phyloP scores from a whole-genome alignment of 306 rosid species.

The Lathyrus aphaca region DNA sequence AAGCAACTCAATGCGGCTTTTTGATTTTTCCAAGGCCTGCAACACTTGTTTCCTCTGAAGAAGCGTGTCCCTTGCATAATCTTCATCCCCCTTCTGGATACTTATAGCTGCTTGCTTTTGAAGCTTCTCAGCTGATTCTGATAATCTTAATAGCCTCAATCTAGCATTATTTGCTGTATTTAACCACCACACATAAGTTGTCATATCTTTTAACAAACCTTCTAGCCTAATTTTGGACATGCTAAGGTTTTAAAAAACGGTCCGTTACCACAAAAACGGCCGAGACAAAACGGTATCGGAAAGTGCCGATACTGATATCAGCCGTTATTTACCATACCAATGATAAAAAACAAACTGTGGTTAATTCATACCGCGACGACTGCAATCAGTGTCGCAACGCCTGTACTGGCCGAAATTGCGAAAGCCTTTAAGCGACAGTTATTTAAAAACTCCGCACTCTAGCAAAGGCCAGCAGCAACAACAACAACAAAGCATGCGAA shows the following conservation, averaged over 20 bases:
- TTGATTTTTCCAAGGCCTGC: slow-evolving; percentile 87
- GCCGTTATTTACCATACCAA: too few relatives aligned
- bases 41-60: slow-evolving; percentile 87
- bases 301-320: too few relatives aligned
- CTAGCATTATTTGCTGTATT: slow-evolving; percentile 82
- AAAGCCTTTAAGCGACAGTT: too few relatives aligned
- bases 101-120: slow-evolving; percentile 74
- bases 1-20: slow-evolving; percentile 76
- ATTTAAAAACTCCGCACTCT: neutral
- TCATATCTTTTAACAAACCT: slow-evolving; percentile 11
- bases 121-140: slow-evolving; percentile 96
- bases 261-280: too few relatives aligned
- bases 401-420: too few relatives aligned
- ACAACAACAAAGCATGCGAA: neutral
- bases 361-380: too few relatives aligned
- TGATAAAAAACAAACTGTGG: too few relatives aligned
- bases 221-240: neutral
- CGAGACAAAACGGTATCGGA: too few relatives aligned
- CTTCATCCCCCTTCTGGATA: slow-evolving; percentile 72
- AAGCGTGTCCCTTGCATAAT: slow-evolving; percentile 77
- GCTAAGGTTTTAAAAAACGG: too few relatives aligned
- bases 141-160: slow-evolving; percentile 74
- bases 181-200: slow-evolving; percentile 37
- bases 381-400: too few relatives aligned
- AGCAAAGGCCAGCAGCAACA: slow-evolving; percentile 16